Percentiles rank a stretch among this genome's conserved stretches.
Evolutionary conservation across 768 basidiomycete genomes (phyloP).

Genomic region (Mycena maculata): DNA sequence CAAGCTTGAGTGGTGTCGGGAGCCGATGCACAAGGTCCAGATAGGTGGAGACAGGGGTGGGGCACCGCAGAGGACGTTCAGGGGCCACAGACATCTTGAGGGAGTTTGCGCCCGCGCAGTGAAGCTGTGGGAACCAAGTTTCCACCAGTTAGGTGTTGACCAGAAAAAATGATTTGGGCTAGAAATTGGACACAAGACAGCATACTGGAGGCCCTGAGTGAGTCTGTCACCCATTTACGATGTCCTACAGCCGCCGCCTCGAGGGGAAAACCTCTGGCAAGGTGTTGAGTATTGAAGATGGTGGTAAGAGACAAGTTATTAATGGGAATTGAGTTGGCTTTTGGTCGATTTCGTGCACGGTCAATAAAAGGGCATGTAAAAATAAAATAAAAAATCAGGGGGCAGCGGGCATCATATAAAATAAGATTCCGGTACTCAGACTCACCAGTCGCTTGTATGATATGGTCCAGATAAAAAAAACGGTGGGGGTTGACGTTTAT

Average conservation of each 20-base stretch:
- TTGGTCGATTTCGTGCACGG: not conserved
- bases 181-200: not conserved
- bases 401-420: not conserved
- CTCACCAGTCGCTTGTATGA: not conserved
- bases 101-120: not conserved
- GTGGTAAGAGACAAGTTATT: constrained; percentile 1
- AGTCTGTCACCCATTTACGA: not conserved
- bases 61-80: not conserved
- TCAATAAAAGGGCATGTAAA: not conserved
- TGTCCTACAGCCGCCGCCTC: not conserved
- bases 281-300: not conserved
- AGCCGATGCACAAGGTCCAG: too few relatives aligned
- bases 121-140: not conserved
- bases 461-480: not conserved
- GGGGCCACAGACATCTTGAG: not conserved
- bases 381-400: not conserved
- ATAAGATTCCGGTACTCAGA: not conserved
- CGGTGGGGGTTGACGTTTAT: too few relatives aligned
- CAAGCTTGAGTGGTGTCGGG: too few relatives aligned
- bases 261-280: not conserved
- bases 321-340: not conserved
- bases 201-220: not conserved
- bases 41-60: not conserved
- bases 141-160: not conserved
- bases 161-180: not conserved